Evolutionary conservation across 164 flowering plant genomes (phyloP), one percentile per base, ranked within the genome.

Genomic region (Piper longum): DNA sequence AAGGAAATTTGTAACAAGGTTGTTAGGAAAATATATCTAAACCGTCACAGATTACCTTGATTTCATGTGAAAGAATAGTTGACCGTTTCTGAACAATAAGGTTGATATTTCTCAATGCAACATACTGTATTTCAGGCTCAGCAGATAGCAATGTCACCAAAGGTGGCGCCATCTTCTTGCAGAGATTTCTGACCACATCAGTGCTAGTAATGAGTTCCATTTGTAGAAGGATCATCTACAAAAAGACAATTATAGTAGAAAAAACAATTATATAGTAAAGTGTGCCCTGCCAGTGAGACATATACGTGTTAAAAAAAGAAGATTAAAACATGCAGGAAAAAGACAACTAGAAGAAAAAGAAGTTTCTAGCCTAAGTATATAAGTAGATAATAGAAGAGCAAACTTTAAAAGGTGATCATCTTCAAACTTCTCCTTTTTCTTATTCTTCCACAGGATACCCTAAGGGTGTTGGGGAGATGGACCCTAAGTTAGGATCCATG

Each of bases 161-260:
- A 65, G 99, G 99, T 58, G 99, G 99, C 65, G 99, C 98, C 99
- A 95, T 95, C 81, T 95, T 95, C 77, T 95, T 95, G 79, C 96
- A 95, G 73, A 91, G 99, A 76, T 95, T 95, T 66, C 99, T 78
- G 67, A 91, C 88, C 26, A 91, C 93, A 77, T 95, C 99, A 26
- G 99, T 86, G 68, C 99, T 91, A 16, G 89, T 86, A 63, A 95
- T 91, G 61, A 89, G 91, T 75, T 95, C 99, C 99, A 95, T 95
- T 78, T 95, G 99, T 71, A 83, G 95, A 72, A 95, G 96, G 67
- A 95, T 95, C 99, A 95, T 95, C 99, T 95, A 77, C 36, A 26
- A 26, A 68, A 79, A 52, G 14, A 59, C 36, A 8, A 14, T 48
- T 14, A 26, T 26, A 26, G 36, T 26, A 26, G 36, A 26, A 26